These are phyloP conservation scores for Coniochaeta hoffmannii DNA, from an alignment of 2,329 filamentous ascomycete species.

Conservation along the genomic window DNA sequence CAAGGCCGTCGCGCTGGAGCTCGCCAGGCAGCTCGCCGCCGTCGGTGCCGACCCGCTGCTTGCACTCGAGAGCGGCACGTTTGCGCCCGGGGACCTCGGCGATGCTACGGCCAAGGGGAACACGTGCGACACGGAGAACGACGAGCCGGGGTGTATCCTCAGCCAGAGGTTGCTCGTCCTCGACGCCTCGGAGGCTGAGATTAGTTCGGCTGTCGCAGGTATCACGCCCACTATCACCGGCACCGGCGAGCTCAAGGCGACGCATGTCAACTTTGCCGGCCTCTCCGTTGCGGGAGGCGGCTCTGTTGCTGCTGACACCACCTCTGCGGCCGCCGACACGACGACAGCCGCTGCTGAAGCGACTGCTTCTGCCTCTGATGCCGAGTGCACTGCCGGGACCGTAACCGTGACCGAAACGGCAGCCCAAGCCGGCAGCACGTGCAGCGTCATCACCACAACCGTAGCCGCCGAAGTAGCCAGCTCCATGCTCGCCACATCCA, in stretches of 20 bases:
- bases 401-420: conserved; percentile 7
- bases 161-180: conserved; percentile 42
- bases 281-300: conserved; percentile 12
- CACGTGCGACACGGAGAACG: conserved; percentile 39
- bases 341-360: conserved; percentile 8
- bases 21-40: conserved; percentile 31
- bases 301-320: conserved; percentile 7
- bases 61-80: conserved; percentile 34
- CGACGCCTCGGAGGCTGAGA: conserved; percentile 44
- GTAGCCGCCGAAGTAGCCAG: conserved; percentile 3
- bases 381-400: conserved; percentile 5
- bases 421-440: conserved; percentile 1
- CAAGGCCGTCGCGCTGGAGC: conserved; percentile 29
- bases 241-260: conserved; percentile 14
- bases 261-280: conserved; percentile 14
- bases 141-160: conserved; percentile 47
- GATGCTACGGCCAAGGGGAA: conserved; percentile 41
- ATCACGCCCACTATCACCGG: conserved; percentile 16
- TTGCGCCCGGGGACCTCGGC: conserved; percentile 27
- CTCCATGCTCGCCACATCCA: not conserved
- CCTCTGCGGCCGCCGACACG: not conserved
- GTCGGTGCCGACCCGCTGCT: conserved; percentile 31
- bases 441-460: conserved; percentile 8
- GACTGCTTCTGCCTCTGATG: conserved; percentile 10
- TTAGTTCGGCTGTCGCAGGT: conserved; percentile 37